Evolutionary conservation across 2,329 filamentous ascomycete species (phyloP).

Genomic region (Phaeophleospora eucalypticola): DNA sequence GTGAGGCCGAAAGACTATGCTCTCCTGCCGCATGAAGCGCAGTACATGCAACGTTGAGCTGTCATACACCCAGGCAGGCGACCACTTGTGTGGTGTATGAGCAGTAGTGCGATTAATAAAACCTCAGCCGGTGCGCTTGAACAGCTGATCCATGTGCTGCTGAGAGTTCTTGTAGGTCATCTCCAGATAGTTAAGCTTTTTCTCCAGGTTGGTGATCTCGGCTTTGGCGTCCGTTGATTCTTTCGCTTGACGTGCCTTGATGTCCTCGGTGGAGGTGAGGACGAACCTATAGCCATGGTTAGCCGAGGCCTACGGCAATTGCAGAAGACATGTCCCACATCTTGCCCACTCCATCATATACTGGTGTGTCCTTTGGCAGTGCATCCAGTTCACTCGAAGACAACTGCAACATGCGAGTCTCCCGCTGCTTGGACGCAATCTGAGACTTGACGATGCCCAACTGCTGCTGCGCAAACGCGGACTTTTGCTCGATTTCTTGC

Average conservation of each 20-base stretch:
- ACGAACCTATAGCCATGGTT: constrained; percentile 67
- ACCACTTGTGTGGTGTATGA: no score
- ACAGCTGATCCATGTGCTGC: constrained; percentile 84
- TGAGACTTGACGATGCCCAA: constrained; percentile 81
- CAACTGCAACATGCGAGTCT: constrained; percentile 81
- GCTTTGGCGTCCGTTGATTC: constrained; percentile 72
- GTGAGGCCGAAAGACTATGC: no score
- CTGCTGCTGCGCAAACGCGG: constrained; percentile 83
- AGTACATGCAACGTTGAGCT: no score
- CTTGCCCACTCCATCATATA: constrained; percentile 95
- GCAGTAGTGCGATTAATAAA: no score
- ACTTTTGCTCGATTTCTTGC: constrained; percentile 90
- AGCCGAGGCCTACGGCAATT: constrained; percentile 14
- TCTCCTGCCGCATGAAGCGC: no score
- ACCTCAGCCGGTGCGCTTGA: constrained; percentile 50
- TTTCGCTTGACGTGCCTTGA: constrained; percentile 69
- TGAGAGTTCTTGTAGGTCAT: constrained; percentile 93
- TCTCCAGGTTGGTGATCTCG: constrained; percentile 76
- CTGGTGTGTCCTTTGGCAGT: constrained; percentile 68
- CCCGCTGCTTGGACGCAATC: constrained; percentile 78
- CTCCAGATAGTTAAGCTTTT: constrained; percentile 89
- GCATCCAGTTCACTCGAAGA: constrained; percentile 78
- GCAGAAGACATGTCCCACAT: constrained; percentile 57
- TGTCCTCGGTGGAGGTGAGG: constrained; percentile 64
- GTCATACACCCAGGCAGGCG: no score